A percentile compares a stretch with the other conserved stretches of the same genome.
phyloP scores from a whole-genome alignment of 306 rosid species.

The Styphnolobium japonicum region DNA sequence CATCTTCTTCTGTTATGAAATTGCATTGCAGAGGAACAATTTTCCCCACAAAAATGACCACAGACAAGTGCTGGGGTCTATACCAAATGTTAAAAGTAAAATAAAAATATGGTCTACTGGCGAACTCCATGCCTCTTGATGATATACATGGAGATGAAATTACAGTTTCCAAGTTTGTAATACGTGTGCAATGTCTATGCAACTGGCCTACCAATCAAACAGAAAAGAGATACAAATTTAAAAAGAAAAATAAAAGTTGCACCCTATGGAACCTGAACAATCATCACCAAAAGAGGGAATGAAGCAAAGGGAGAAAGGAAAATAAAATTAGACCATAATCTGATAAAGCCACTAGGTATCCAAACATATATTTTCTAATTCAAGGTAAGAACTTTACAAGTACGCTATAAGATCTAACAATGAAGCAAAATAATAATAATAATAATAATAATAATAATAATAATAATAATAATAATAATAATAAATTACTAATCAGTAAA shows the following conservation, averaged over 20 bases:
- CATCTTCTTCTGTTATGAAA: slow-evolving; percentile 14
- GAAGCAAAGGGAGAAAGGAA: background rate
- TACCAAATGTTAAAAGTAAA: background rate
- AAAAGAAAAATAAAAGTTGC: background rate
- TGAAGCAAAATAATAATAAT: background rate
- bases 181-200: background rate
- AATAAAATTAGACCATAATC: background rate
- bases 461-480: too few species aligned
- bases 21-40: background rate
- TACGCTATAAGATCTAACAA: background rate
- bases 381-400: background rate
- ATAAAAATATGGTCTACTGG: background rate
- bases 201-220: background rate
- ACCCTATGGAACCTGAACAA: too few species aligned
- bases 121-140: background rate
- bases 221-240: background rate
- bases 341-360: background rate
- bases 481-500: background rate
- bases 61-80: background rate
- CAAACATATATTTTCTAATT: background rate
- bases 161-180: background rate
- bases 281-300: background rate
- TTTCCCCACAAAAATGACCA: background rate
- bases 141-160: background rate
- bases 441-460: too few species aligned